Conservation (phyloP, 306 rosid species). For the Vigna nakashimae region DNA sequence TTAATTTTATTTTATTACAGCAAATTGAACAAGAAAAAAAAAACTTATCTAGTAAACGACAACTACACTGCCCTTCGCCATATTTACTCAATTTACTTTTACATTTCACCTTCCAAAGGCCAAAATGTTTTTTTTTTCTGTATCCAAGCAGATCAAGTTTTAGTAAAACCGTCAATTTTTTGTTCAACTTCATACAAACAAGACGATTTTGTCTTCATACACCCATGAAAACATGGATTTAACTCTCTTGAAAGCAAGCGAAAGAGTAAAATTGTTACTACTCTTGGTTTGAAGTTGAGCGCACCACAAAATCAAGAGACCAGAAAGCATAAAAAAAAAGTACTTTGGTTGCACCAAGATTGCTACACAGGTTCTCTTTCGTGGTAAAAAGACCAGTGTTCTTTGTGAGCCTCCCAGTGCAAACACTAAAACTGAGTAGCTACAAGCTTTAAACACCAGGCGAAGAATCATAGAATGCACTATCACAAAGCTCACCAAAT, state of each 20-base stretch:
- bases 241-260: not conserved
- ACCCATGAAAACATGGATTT: not conserved
- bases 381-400: not conserved
- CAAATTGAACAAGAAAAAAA: not conserved
- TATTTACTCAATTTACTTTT: not conserved
- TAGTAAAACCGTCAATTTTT: not conserved
- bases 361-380: not conserved
- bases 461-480: constrained; percentile 5
- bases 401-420: not conserved
- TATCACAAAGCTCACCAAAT: constrained; percentile 27
- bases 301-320: not conserved
- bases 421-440: not conserved
- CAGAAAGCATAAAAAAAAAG: not conserved
- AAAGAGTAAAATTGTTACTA: not conserved
- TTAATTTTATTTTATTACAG: not conserved
- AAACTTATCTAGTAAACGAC: not conserved
- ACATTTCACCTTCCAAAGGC: not conserved
- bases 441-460: not conserved
- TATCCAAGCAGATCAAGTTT: not conserved
- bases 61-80: not conserved
- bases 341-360: not conserved
- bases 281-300: not conserved
- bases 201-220: not conserved
- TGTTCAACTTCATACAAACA: not conserved
- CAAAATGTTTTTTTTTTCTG: not conserved